Base-by-base conservation (phyloP, 768 basidiomycete species). In the Imleria badia region DNA sequence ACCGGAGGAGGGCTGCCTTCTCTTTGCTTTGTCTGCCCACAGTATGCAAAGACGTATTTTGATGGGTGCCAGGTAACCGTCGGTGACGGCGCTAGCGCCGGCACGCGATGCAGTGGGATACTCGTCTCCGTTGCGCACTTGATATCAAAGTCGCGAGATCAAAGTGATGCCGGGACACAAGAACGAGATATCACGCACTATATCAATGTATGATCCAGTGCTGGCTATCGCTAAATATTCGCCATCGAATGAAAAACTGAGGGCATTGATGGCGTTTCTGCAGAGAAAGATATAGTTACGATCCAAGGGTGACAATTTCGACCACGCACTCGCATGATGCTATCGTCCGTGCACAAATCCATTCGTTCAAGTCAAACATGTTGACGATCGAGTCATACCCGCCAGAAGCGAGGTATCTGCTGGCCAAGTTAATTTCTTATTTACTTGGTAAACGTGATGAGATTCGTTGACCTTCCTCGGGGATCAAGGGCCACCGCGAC, bases 51-150 rank as follows among this genome's bases (percentile, higher is more conserved):
- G n/a, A 85, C 80, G 60, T 89, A 84, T 70, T 84, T 87, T 7
- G 86, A 88, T 5, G 90, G 89, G 68, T 91, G 90, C 89, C 89
- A 91, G 2, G 83, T 73, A 3, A 92, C 89, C 1, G 87, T 85
- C 6, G 85, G 83, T n/a, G 88, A 82, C 1, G 88, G 77, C 5
- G 83, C 86, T 7, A 87, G 74, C 3, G 87, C 80, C 2, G 87
- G 81, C 14, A 92, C 82, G n/a, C 89, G 85, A 66, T 91, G 88
- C 23, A 92, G 63, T 3, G 88, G 86, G 44, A 80, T 69, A 15
- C 84, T 84, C 0, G 88, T 92, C 68, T 92, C 90, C 4, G 86
- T 86, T 6, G 88, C 86, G 60, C 87, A 89, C 89, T 92, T 22
- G 20, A n/a, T 5, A 26, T 20, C 49, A 26, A 33, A 31, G 44